A percentile compares a stretch with the other conserved stretches of the same genome.
Evolutionary conservation across 805 yeast species (phyloP).

Genomic region (Candida bentonensis): DNA sequence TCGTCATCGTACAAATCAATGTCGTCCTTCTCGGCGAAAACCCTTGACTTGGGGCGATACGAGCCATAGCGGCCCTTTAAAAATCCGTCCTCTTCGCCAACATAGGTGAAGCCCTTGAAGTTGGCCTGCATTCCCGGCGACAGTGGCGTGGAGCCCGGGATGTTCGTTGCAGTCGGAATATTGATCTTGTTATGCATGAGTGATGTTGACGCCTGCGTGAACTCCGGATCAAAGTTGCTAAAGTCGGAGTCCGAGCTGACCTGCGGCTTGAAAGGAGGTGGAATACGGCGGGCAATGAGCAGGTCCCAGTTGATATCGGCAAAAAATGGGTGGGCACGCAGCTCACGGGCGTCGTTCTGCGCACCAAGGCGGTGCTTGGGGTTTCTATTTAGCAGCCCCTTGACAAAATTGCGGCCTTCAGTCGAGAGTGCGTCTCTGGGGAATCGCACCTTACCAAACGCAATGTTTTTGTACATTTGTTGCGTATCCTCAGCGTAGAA

Average conservation of each 20-base stretch:
- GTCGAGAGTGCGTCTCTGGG: conserved; percentile 89
- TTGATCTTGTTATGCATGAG: conserved; percentile 44
- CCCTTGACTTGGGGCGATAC: conserved; percentile 2
- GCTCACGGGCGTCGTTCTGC: conserved; percentile 78
- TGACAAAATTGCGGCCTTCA: conserved; percentile 91
- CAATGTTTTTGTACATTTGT: conserved; percentile 98
- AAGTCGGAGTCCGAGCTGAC: conserved; percentile 84
- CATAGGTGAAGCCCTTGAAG: conserved; percentile 93
- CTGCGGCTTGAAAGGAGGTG: conserved; percentile 96
- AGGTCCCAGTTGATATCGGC: conserved; percentile 83
- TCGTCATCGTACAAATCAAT: conserved; percentile 24
- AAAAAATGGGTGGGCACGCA: conserved; percentile 85
- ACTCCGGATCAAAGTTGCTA: conserved; percentile 95
- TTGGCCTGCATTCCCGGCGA: conserved; percentile 93
- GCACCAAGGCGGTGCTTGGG: conserved; percentile 94
- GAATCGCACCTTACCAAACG: conserved; percentile 93
- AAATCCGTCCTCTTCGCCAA: conserved; percentile 87
- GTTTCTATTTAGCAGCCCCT: conserved; percentile 86
- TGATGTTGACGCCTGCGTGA: conserved; percentile 82
- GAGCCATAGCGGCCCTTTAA: conserved; percentile 9
- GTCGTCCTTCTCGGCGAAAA: conserved; percentile 14
- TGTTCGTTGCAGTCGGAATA: too few species aligned
- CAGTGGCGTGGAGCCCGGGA: conserved; percentile 49
- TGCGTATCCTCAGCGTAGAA: conserved; percentile 96
- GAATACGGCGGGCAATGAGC: conserved; percentile 62